Evolutionary conservation across 2,329 filamentous ascomycete genomes (phyloP), one percentile per base, ranked within the genome.

Genomic region (Exophiala xenobiotica): DNA sequence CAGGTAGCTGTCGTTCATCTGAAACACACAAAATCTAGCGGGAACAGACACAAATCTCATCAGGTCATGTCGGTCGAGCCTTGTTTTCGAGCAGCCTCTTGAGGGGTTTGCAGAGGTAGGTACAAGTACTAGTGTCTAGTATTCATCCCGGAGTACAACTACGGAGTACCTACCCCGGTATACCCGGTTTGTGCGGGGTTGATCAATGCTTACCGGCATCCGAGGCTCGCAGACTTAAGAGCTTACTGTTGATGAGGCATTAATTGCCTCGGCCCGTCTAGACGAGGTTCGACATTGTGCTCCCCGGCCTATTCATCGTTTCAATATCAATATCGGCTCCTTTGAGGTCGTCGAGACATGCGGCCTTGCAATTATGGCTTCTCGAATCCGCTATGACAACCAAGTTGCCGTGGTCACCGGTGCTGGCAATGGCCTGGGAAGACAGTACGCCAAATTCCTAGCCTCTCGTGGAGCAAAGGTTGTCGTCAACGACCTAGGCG

Each of bases 401-500:
- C 89, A 93, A 78, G 89, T 89, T 60, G 87, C 90, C 64, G 88
- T 95, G 61, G 84, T 95, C 61, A 95, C 89, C 40, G 89, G 89
- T 63, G 88, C 88, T 54, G 88, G 89, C 59, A 88, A 87, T 70
- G 89, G 89, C 57, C 73, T 93, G 51, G 88, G 88, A 61, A 88
- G 84, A 72, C 84, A 85, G 67, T 93, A 95, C 73, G 86, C 87
- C 63, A 76, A 85, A 53, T 97, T 96, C 78, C 96, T 95, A 68
- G 92, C 81, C 52, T 90, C 88, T 50, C 83, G 92, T 66, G 93
- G 93, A 64, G 93, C 90, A 63, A 95, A 87, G 71, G 87, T 95
- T 62, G 92, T 99, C 42, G 93, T 99, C 64, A 99, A 99, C 72
- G 93, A 97, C 69, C 81, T 96, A 37, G 93, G 92, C 56, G 89